phyloP scores from a whole-genome alignment of 148 eudicot species.

The Nyssa sinensis region DNA sequence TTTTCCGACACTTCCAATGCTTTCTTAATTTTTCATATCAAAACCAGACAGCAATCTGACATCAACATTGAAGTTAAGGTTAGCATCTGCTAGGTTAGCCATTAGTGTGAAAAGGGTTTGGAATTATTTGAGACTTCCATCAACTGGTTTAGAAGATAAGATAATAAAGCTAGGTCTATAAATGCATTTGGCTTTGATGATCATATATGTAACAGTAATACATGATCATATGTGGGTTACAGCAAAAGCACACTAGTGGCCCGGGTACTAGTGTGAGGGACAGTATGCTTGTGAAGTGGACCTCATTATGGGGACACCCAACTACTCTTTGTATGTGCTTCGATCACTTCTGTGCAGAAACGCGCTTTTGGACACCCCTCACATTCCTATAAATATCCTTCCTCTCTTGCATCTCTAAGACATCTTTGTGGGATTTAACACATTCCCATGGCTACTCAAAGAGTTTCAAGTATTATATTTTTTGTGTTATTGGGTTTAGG shows the following conservation, averaged over 20 bases:
- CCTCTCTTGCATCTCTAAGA: slow-evolving; percentile 14
- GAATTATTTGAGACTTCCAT: not conserved
- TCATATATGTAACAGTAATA: not conserved
- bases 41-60: too few species aligned
- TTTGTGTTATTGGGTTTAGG: slow-evolving; percentile 46
- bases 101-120: not conserved
- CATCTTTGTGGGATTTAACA: slow-evolving; percentile 22
- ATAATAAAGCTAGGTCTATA: not conserved
- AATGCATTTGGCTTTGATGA: not conserved
- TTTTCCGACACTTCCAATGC: too few species aligned
- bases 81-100: not conserved
- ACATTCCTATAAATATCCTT: slow-evolving; percentile 45
- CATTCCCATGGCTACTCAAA: slow-evolving; percentile 43
- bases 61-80: not conserved
- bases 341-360: slow-evolving; percentile 18
- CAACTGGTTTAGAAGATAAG: not conserved
- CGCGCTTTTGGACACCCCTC: slow-evolving; percentile 23
- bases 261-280: not conserved
- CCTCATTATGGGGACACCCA: slow-evolving; percentile 27
- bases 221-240: slow-evolving; percentile 27
- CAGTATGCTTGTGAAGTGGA: not conserved
- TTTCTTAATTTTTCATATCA: too few species aligned
- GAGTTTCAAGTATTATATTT: slow-evolving; percentile 39
- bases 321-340: slow-evolving; percentile 28
- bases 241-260: slow-evolving; percentile 29